phyloP scores from a whole-genome alignment of 192 early-diverging fungal genomes.

The Dimargaris cristalligena region DNA sequence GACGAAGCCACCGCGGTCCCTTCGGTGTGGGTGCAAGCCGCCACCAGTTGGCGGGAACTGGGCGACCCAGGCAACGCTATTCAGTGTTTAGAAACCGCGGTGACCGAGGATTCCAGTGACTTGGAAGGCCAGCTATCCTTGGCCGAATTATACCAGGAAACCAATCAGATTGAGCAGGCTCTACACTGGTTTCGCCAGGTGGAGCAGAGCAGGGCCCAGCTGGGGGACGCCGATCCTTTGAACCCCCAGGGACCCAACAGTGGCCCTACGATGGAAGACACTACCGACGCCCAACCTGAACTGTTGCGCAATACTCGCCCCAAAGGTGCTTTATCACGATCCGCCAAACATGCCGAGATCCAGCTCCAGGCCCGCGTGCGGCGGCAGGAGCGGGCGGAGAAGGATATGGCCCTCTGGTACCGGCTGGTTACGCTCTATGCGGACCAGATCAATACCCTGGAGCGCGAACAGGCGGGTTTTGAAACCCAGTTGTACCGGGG shows the following conservation, averaged over 20 bases:
- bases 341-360: neutral
- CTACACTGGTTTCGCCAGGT: constrained; percentile 20
- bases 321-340: neutral
- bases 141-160: constrained; percentile 42
- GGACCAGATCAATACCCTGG: constrained; percentile 18
- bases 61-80: constrained; percentile 35
- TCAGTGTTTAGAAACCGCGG: constrained; percentile 27
- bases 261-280: neutral
- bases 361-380: neutral
- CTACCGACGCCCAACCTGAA: neutral
- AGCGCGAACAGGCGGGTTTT: constrained; percentile 18
- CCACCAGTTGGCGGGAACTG: constrained; percentile 37
- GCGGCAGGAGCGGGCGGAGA: neutral
- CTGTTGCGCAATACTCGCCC: neutral
- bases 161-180: constrained; percentile 26
- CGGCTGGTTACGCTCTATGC: constrained; percentile 17
- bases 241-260: constrained; percentile 1
- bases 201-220: constrained; percentile 17
- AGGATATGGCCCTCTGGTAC: constrained; percentile 9
- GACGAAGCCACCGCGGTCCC: constrained; percentile 15
- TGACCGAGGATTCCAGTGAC: constrained; percentile 34
- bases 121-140: constrained; percentile 39
- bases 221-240: neutral
- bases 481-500: constrained; percentile 10
- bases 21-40: constrained; percentile 36